Evolutionary conservation across 192 early-diverging fungal species (phyloP).

Genomic region (Coemansia erecta): DNA sequence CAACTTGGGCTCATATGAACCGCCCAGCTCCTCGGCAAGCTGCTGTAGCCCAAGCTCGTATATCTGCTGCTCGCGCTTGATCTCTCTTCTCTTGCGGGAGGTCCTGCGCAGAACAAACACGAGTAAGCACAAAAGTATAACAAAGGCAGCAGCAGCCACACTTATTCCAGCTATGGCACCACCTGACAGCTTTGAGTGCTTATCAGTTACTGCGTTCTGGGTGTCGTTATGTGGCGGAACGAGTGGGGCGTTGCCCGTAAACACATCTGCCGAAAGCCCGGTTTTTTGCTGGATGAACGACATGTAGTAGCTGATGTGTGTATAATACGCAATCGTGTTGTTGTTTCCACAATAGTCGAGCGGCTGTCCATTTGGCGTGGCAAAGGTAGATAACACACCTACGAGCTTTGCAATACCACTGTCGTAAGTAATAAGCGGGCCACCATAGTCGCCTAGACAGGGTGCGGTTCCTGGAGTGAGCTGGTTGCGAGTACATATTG

Average conservation of each 20-base stretch:
- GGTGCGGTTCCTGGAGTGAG: conserved; percentile 30
- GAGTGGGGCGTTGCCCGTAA: conserved; percentile 39
- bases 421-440: conserved; percentile 35
- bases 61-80: conserved; percentile 33
- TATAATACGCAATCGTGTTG: conserved; percentile 33
- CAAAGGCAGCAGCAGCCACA: conserved; percentile 22
- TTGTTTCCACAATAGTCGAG: conserved; percentile 37
- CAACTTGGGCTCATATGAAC: conserved; percentile 43
- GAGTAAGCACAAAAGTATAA: conserved; percentile 26
- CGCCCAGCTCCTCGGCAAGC: conserved; percentile 47
- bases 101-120: conserved; percentile 16
- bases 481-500: conserved; percentile 38
- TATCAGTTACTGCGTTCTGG: background rate
- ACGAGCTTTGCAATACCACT: conserved; percentile 30
- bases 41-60: conserved; percentile 50
- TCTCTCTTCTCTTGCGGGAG: conserved; percentile 22
- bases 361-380: conserved; percentile 10
- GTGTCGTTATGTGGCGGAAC: conserved; percentile 12
- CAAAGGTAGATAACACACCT: conserved; percentile 34
- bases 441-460: conserved; percentile 43
- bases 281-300: conserved; percentile 32
- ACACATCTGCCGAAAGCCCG: conserved; percentile 22
- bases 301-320: conserved; percentile 40
- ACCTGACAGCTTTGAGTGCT: conserved; percentile 12
- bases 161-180: conserved; percentile 40